Conservation (phyloP, 1,284 basidiomycete species). For the Meripilus lineatus region DNA sequence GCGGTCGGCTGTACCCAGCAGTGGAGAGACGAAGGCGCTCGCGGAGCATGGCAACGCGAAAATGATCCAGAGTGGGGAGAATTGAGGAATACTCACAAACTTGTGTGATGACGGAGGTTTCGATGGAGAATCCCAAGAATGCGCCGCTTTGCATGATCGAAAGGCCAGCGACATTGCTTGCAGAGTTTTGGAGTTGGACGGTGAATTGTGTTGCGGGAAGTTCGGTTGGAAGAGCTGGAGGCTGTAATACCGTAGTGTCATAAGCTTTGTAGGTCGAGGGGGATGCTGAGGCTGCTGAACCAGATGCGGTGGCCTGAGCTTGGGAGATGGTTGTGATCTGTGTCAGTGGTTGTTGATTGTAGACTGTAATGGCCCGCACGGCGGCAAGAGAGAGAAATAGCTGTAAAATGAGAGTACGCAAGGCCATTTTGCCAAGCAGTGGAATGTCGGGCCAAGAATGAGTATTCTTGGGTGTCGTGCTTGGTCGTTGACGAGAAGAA, state of each 20-base stretch:
- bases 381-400: constrained; percentile 15
- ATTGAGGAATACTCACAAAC: constrained; percentile 43
- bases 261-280: constrained; percentile 13
- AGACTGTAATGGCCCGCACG: constrained; percentile 22
- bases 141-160: constrained; percentile 55
- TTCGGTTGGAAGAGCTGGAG: constrained; percentile 16
- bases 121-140: constrained; percentile 70
- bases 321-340: too few species aligned
- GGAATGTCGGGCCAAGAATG: too few species aligned
- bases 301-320: not conserved
- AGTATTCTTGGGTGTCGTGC: too few species aligned
- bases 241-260: constrained; percentile 13
- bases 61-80: too few species aligned
- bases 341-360: constrained; percentile 17
- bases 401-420: constrained; percentile 19
- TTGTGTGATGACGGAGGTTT: constrained; percentile 65
- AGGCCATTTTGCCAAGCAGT: constrained; percentile 17
- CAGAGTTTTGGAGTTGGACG: constrained; percentile 12
- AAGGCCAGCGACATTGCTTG: constrained; percentile 24
- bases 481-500: too few species aligned
- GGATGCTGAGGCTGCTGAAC: not conserved
- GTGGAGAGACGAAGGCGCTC: too few species aligned
- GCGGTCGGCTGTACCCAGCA: too few species aligned
- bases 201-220: constrained; percentile 15
- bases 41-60: too few species aligned